phyloP scores from a whole-genome alignment of 2,329 filamentous ascomycete genomes.

The Macrophomina tecta region DNA sequence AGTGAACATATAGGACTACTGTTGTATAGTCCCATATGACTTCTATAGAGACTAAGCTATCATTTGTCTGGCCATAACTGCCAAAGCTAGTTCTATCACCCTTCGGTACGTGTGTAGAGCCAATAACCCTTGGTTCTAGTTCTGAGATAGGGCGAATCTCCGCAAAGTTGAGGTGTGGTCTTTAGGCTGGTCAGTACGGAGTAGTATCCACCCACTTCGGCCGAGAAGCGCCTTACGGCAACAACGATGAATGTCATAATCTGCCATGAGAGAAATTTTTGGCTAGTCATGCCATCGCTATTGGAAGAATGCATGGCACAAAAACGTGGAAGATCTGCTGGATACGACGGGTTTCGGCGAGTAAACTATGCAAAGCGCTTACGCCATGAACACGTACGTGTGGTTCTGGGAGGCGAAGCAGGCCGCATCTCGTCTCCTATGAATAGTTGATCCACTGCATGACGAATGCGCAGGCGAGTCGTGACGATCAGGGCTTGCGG shows the following conservation, averaged over 20 bases:
- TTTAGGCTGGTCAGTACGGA: not conserved
- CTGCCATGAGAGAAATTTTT: not conserved
- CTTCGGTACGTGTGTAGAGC: not conserved
- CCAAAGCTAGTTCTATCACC: not conserved
- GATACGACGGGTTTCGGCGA: constrained; percentile 1
- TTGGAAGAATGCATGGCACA: not conserved
- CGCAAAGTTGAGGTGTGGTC: not conserved
- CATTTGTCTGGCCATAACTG: not conserved
- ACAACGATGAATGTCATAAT: constrained; percentile 5
- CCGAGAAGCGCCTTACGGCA: not conserved
- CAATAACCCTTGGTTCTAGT: not conserved
- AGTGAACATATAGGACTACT: not conserved
- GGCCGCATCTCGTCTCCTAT: constrained; percentile 12
- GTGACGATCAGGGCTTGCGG: constrained; percentile 2
- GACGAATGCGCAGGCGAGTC: constrained; percentile 20
- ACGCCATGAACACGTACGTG: constrained; percentile 19
- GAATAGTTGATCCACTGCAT: constrained; percentile 22
- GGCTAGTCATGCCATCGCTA: not conserved
- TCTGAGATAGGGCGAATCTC: not conserved
- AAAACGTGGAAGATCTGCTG: constrained; percentile 1
- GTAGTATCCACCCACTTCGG: not conserved
- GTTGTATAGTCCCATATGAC: not conserved
- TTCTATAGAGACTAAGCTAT: too few species aligned
- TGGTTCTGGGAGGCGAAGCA: constrained; percentile 10
- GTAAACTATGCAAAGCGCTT: constrained; percentile 16